These are phyloP conservation scores for Herpetomonas tarakana DNA, from an alignment of 208 protist species.

Conservation along the genomic window DNA sequence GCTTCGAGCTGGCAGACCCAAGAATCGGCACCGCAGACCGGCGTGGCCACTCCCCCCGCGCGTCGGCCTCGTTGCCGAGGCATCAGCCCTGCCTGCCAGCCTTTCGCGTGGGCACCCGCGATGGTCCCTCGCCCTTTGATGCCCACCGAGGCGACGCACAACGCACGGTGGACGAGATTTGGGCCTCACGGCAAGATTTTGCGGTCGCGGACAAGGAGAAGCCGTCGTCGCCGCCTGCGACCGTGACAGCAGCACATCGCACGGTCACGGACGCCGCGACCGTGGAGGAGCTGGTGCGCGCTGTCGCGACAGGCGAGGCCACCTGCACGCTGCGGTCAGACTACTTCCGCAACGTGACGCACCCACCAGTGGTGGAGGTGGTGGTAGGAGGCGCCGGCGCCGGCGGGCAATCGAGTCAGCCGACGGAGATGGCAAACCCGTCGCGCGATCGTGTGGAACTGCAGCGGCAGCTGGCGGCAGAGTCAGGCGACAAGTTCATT, in stretches of 20 bases:
- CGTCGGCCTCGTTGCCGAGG: not conserved
- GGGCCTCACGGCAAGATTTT: constrained; percentile 6
- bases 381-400: too few species aligned
- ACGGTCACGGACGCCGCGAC: too few species aligned
- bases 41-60: not conserved
- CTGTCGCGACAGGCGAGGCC: too few species aligned
- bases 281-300: too few species aligned
- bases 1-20: too few species aligned
- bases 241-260: too few species aligned
- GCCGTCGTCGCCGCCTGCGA: not conserved
- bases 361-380: constrained; percentile 4
- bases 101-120: constrained; percentile 27
- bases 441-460: constrained; percentile 2
- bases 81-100: constrained; percentile 33
- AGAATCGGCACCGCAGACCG: not conserved
- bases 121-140: constrained; percentile 17
- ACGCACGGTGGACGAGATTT: constrained; percentile 5
- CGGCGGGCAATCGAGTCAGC: not conserved
- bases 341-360: not conserved
- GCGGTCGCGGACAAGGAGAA: constrained; percentile 1
- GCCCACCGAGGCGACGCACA: constrained; percentile 3
- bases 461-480: constrained; percentile 1
- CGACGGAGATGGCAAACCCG: constrained; percentile 3
- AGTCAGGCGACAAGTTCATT: not conserved
- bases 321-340: not conserved